phyloP scores from a whole-genome alignment of 805 yeast genomes.

The Kregervanrija delftensis region DNA sequence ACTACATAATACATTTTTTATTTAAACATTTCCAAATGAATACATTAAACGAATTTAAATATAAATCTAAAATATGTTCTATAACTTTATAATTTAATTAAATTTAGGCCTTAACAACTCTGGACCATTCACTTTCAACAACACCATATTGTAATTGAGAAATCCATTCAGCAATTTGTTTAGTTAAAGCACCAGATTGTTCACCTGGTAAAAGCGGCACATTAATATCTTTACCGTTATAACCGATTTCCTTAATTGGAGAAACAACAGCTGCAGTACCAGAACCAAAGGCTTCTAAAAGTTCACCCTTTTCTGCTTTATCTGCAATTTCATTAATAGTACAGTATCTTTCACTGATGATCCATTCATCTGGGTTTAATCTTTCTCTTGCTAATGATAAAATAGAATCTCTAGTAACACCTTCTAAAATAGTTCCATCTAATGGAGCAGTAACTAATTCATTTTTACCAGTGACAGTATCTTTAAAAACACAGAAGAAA shows the following conservation, averaged over 20 bases:
- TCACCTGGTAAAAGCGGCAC: constrained; percentile 81
- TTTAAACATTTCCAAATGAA: no score
- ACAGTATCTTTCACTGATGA: constrained; percentile 72
- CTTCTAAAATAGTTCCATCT: constrained; percentile 95
- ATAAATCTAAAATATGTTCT: no score
- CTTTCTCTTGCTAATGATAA: constrained; percentile 69
- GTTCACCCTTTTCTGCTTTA: constrained; percentile 70
- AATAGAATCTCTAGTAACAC: constrained; percentile 92
- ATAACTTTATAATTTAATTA: background rate
- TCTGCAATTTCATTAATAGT: constrained; percentile 76
- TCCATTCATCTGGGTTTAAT: constrained; percentile 75
- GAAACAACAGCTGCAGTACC: constrained; percentile 98
- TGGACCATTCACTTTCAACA: constrained; percentile 55
- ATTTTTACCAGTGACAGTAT: constrained; percentile 69
- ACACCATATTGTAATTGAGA: constrained; percentile 86
- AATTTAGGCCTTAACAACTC: constrained; percentile 20
- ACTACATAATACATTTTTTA: background rate
- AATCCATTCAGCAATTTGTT: constrained; percentile 77
- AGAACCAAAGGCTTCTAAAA: constrained; percentile 92
- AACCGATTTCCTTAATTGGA: constrained; percentile 85
- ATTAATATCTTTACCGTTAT: constrained; percentile 59
- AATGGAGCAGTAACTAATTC: constrained; percentile 94
- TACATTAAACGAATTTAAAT: no score
- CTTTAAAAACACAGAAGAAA: constrained; percentile 79
- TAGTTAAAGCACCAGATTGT: constrained; percentile 73